phyloP scores from a whole-genome alignment of 2,329 filamentous ascomycete genomes.

The Stachybotrys elegans region DNA sequence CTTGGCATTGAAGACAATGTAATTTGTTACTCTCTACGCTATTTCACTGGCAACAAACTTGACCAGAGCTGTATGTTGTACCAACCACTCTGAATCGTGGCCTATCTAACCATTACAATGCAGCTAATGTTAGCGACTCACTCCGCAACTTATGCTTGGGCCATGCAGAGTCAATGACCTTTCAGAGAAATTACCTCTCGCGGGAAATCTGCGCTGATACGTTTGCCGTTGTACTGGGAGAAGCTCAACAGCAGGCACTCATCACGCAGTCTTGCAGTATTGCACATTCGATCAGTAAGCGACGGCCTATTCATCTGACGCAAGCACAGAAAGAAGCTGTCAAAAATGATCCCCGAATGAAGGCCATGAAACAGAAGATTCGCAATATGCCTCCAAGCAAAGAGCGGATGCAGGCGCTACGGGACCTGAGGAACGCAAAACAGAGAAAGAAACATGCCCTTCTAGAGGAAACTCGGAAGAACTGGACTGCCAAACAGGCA shows the following conservation, averaged over 20 bases:
- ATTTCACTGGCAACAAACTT: conserved; percentile 6
- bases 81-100: too few species aligned
- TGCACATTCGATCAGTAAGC: conserved; percentile 11
- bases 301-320: conserved; percentile 11
- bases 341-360: conserved; percentile 8
- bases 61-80: not conserved
- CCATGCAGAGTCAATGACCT: conserved; percentile 3
- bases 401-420: conserved; percentile 5
- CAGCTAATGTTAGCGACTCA: conserved; percentile 3
- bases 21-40: conserved; percentile 7
- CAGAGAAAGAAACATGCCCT: conserved; percentile 10
- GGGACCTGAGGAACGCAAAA: conserved; percentile 10
- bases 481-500: conserved; percentile 13
- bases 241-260: conserved; percentile 10
- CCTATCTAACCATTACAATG: too few species aligned
- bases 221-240: conserved; percentile 2
- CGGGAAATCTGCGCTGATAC: conserved; percentile 4
- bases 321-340: conserved; percentile 9
- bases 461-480: conserved; percentile 9
- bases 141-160: conserved; percentile 4
- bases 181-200: conserved; percentile 7
- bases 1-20: conserved; percentile 2
- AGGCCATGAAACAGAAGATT: not conserved
- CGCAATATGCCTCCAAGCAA: conserved; percentile 3
- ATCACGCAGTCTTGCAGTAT: conserved; percentile 13